Conservation (phyloP, 371 early-diverging fungal genomes). For the Mucor indicus region DNA sequence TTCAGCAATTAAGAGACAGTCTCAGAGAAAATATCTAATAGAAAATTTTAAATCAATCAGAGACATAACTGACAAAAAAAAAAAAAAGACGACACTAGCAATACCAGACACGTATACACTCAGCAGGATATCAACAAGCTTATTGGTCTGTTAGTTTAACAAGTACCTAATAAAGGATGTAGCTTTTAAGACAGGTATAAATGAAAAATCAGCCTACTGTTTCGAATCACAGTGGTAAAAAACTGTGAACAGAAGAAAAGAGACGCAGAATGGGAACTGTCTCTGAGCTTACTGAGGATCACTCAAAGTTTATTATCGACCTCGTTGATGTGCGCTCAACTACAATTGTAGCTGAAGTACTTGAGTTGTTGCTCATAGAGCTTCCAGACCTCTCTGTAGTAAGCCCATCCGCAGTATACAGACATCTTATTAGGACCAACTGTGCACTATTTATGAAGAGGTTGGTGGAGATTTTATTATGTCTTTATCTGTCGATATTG, state of each 20-base stretch:
- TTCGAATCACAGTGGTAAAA: constrained; percentile 4
- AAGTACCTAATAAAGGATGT: constrained; percentile 6
- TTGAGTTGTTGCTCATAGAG: background rate
- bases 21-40: background rate
- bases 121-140: constrained; percentile 6
- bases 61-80: background rate
- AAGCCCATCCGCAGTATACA: background rate
- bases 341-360: background rate
- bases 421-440: background rate
- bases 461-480: background rate
- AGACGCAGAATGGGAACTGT: constrained; percentile 5
- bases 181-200: constrained; percentile 3
- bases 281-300: constrained; percentile 10
- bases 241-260: constrained; percentile 5
- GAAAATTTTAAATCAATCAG: background rate
- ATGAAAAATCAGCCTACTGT: constrained; percentile 1
- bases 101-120: constrained; percentile 9
- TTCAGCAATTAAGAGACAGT: background rate
- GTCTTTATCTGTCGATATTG: too few relatives aligned
- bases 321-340: background rate
- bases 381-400: background rate
- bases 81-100: constrained; percentile 8
- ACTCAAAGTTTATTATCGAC: background rate
- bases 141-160: constrained; percentile 4
- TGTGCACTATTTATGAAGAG: background rate